Evolutionary conservation across 768 basidiomycete genomes (phyloP), one percentile per base, ranked within the genome.

Genomic region (Xerocomellus chrysenteron): DNA sequence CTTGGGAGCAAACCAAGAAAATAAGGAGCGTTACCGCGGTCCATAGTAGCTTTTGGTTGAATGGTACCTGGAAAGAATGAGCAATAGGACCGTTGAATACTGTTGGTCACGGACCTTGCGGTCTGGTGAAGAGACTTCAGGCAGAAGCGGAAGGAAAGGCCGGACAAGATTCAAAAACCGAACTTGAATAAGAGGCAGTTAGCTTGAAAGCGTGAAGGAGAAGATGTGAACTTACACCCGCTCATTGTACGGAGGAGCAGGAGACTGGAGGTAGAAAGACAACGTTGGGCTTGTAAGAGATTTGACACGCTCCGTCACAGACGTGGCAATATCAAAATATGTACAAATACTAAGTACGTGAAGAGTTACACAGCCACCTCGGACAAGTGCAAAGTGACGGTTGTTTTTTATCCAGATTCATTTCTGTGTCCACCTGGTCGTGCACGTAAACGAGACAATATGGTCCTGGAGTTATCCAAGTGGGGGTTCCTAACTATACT

Each of bases 31-130:
- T 98, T 32, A 98, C 94, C 54, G 96, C 94, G 9, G 96, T 99
- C 96, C 95, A 98, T 87, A 95, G 78, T 60, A 96, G 84, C 76
- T 97, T 97, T 85, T 95, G 93, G 79, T 96, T 94, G 83, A 98
- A 98, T 30, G 94, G 92, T 53, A 98, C 92, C 94, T 97, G 55
- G 47, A 19, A 45, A 30, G 16, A 45, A 42, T 48, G 36, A 63
- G 63, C 13, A 58, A 50, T 4, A 8, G 10, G 30, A 30, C 42
- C 3, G 35, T 54, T 41, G 49, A 49, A 43, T 47, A 47, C 10
- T 32, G 39, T 37, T 53, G 32, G 56, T 47, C 47, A 67, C 73
- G 55, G 67, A 94, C 95, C 80, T 97, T 98, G 74, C 94, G 90
- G 79, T 98, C 95, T 51, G 96, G 96, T 47, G 95, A 94, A 60